A percentile compares a stretch with the other conserved stretches of the same genome.
These are phyloP conservation scores for Penicillium egyptiacum DNA, from an alignment of 495 filamentous ascomycete genomes.

Conservation along the genomic window DNA sequence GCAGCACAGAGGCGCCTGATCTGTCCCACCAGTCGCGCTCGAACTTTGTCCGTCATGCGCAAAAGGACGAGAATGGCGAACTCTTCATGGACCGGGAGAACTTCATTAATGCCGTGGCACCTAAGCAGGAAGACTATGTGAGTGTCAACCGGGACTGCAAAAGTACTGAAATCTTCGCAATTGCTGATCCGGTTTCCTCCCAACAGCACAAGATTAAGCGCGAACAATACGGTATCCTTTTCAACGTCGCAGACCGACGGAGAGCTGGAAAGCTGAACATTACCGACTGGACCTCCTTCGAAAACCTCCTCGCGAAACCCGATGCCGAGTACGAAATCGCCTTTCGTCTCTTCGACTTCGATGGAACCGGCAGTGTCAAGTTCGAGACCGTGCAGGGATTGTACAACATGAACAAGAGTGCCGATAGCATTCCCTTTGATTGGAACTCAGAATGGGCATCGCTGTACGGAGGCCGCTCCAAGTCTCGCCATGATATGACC, in stretches of 20 bases:
- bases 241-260: slow-evolving; percentile 80
- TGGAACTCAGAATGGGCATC: slow-evolving; percentile 98
- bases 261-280: slow-evolving; percentile 69
- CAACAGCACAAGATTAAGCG: slow-evolving; percentile 92
- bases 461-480: slow-evolving; percentile 84
- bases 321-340: slow-evolving; percentile 99
- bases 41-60: slow-evolving; percentile 75
- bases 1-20: slow-evolving; percentile 58
- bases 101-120: slow-evolving; percentile 89
- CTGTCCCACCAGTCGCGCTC: slow-evolving; percentile 68
- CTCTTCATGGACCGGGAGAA: slow-evolving; percentile 75
- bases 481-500: slow-evolving; percentile 81
- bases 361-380: slow-evolving; percentile 77
- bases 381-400: slow-evolving; percentile 79
- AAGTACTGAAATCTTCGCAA: not conserved
- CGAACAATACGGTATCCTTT: slow-evolving; percentile 90
- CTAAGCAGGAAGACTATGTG: slow-evolving; percentile 86
- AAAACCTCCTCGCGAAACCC: slow-evolving; percentile 89
- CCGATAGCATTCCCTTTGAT: slow-evolving; percentile 84
- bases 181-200: slow-evolving; percentile 21
- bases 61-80: slow-evolving; percentile 75
- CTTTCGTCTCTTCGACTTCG: slow-evolving; percentile 89
- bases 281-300: slow-evolving; percentile 86
- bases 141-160: slow-evolving; percentile 34
- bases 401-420: slow-evolving; percentile 79